Conservation (phyloP, 1,284 basidiomycete genomes). For the Takashimella tepidaria region DNA sequence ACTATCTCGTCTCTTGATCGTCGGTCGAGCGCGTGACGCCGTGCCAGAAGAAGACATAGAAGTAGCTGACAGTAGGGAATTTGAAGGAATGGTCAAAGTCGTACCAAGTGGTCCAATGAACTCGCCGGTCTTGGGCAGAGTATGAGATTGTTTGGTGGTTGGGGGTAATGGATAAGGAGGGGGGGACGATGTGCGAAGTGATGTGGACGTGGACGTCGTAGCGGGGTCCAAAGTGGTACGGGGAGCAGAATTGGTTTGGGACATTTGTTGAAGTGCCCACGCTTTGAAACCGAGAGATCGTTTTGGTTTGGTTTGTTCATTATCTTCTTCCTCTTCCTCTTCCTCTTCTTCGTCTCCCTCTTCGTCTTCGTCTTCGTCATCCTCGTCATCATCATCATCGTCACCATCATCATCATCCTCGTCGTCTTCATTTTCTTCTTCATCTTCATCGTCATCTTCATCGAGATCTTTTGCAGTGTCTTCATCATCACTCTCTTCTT, state of each 20-base stretch:
- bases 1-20: slow-evolving; percentile 63
- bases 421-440: slow-evolving; percentile 21
- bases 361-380: slow-evolving; percentile 10
- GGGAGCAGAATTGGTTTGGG: slow-evolving; percentile 8
- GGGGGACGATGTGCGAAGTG: too few species aligned
- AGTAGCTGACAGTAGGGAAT: slow-evolving; percentile 32
- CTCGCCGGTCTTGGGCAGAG: slow-evolving; percentile 21
- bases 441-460: slow-evolving; percentile 17
- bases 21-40: slow-evolving; percentile 51
- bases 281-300: slow-evolving; percentile 65
- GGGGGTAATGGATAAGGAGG: slow-evolving; percentile 12
- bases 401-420: slow-evolving; percentile 15
- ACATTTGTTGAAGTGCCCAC: slow-evolving; percentile 71
- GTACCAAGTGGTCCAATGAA: slow-evolving; percentile 46
- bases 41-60: neutral
- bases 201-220: slow-evolving; percentile 9
- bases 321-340: slow-evolving; percentile 20
- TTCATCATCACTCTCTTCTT: slow-evolving; percentile 9
- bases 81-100: slow-evolving; percentile 33
- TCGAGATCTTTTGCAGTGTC: slow-evolving; percentile 16
- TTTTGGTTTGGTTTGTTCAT: slow-evolving; percentile 26
- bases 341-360: slow-evolving; percentile 22
- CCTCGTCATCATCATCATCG: slow-evolving; percentile 15
- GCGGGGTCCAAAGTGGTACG: slow-evolving; percentile 1
- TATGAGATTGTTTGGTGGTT: slow-evolving; percentile 13